Conservation (phyloP, 768 basidiomycete species). For the Rhodotorula babjevae region DNA sequence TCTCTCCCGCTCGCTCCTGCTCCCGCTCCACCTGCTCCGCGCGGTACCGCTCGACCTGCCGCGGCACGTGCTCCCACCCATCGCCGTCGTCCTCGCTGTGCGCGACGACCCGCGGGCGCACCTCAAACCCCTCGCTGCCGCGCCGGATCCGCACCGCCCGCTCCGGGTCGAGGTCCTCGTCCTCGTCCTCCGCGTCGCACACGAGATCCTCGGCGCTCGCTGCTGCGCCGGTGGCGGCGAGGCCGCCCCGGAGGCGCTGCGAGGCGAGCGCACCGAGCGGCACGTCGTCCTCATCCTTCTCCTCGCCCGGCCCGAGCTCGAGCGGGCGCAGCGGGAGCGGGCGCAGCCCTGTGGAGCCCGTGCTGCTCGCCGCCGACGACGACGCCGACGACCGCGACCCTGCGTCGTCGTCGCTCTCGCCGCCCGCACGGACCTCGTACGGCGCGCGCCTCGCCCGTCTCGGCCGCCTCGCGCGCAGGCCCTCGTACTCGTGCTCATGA, state of each 20-base stretch:
- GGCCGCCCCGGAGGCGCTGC: neutral
- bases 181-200: neutral
- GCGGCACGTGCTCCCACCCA: neutral
- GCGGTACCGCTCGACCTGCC: neutral
- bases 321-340: neutral
- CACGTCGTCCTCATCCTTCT: constrained; percentile 24
- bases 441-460: neutral
- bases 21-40: neutral
- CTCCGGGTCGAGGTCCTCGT: constrained; percentile 16
- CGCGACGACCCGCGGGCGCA: constrained; percentile 12
- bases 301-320: neutral
- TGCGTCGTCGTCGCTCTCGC: neutral
- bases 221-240: neutral
- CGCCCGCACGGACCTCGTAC: neutral
- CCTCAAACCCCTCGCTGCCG: constrained; percentile 36
- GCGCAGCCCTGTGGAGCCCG: no score
- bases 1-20: neutral
- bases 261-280: constrained; percentile 22
- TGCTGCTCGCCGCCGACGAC: neutral
- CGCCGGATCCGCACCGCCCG: constrained; percentile 24
- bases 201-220: neutral
- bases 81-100: neutral
- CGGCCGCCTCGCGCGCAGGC: neutral
- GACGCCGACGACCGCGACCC: neutral
- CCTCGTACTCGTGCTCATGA: no score